Evolutionary conservation across 2,329 filamentous ascomycete genomes (phyloP), one percentile per base, ranked within the genome.

Genomic region (Mariannaea elegans): DNA sequence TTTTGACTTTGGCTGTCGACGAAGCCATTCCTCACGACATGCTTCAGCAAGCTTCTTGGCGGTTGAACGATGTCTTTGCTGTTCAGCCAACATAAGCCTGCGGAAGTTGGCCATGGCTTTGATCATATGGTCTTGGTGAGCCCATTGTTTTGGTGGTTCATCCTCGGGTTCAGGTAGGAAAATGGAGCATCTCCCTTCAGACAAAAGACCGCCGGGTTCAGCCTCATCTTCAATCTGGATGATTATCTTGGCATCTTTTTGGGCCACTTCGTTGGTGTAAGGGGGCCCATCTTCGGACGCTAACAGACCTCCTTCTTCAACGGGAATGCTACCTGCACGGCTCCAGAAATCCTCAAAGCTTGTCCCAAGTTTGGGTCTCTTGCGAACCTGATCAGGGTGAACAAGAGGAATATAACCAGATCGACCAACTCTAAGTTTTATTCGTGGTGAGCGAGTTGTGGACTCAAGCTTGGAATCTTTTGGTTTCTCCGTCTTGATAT

Each of bases 81-180:
- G 91, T 74, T 99, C 95, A 57, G 87, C 86, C 3, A 89, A 77
- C 78, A 98, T 86, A 32, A 98, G 82, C 69, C 88, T 91, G 46
- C 92, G 88, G 68, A 98, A 94, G 67, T 94, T 90, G 12, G 90
- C 73, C 59, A 91, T 89, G 62, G 97, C 94, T 45, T 89, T 89
- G 44, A 91, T 82, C 52, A 98, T 83, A 72, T 98, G 92, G 71
- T 98, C 94, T 71, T 87, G 85, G 67, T 96, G 93, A n/a, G 90
- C 88, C 81, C 92, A 98, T 70, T 95, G 92, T 51, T 85, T 84
- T 0, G 87, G 85, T 0, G 91, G 91, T 68, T 96, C 91, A 56
- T 92, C 88, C 60, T 80, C 80, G 12, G 87, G 81, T 63, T 95
- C 91, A 0, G 91, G 91, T 16, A 88, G 83, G 67, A 91, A 95